Conservation (phyloP, 176 grass and related monocot genomes). For the Musa itinerans region DNA sequence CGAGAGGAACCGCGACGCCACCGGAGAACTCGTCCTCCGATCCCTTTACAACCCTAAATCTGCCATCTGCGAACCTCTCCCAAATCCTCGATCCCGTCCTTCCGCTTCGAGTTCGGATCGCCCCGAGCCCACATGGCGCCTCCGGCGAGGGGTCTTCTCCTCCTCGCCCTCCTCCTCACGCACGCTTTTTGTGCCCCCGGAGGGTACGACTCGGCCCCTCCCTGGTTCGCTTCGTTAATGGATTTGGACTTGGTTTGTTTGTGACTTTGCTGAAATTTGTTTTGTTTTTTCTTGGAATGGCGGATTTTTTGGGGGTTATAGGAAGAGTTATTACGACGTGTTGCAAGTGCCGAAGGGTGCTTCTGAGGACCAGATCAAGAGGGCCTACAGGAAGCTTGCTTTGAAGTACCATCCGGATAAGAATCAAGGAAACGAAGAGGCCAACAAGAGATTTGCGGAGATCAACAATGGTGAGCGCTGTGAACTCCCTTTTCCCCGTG, state of each 20-base stretch:
- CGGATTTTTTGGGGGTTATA: slow-evolving; percentile 4
- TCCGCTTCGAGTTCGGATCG: background rate
- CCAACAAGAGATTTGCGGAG: slow-evolving; percentile 79
- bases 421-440: slow-evolving; percentile 87
- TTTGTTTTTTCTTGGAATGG: background rate
- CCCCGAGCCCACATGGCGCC: slow-evolving; percentile 26
- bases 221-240: background rate
- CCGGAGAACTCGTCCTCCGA: background rate
- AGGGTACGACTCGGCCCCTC: slow-evolving; percentile 18
- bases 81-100: background rate
- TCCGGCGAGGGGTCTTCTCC: slow-evolving; percentile 24
- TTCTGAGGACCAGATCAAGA: slow-evolving; percentile 96
- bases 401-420: slow-evolving; percentile 98
- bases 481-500: too few relatives aligned
- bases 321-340: slow-evolving; percentile 94
- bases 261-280: background rate
- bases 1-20: background rate
- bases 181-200: slow-evolving; percentile 19
- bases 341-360: slow-evolving; percentile 83
- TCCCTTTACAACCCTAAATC: background rate
- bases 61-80: background rate
- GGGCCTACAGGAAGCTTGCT: slow-evolving; percentile 93
- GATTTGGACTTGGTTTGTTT: background rate
- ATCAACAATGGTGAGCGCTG: slow-evolving; percentile 74
- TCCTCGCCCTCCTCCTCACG: slow-evolving; percentile 22